phyloP scores from a whole-genome alignment of 768 basidiomycete species.

The Chlorophyllum brunneum region DNA sequence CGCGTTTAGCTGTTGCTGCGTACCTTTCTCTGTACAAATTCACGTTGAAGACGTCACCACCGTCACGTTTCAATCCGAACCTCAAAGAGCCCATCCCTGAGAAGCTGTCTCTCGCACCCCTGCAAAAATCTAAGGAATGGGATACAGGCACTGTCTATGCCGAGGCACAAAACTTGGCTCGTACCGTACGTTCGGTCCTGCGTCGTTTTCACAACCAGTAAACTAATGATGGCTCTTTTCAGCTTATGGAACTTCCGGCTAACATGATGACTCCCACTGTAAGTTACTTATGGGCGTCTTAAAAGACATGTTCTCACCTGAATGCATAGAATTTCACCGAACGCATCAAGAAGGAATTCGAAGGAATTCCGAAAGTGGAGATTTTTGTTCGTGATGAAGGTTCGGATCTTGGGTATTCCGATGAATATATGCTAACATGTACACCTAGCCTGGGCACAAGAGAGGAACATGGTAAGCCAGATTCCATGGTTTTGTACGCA shows the following conservation, averaged over 20 bases:
- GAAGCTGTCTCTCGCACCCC: slow-evolving; percentile 44
- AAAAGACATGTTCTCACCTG: background rate
- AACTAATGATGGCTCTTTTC: slow-evolving; percentile 9
- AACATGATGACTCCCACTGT: slow-evolving; percentile 86
- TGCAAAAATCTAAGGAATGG: slow-evolving; percentile 56
- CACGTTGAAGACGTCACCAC: slow-evolving; percentile 70
- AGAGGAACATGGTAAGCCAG: slow-evolving; percentile 71
- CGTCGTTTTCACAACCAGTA: background rate
- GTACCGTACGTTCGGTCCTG: slow-evolving; percentile 47
- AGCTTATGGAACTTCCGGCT: slow-evolving; percentile 84
- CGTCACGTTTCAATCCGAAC: slow-evolving; percentile 62
- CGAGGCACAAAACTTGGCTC: slow-evolving; percentile 74
- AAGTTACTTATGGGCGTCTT: slow-evolving; percentile 16
- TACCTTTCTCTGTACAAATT: slow-evolving; percentile 75
- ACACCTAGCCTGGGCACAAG: slow-evolving; percentile 66
- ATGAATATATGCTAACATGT: slow-evolving; percentile 9
- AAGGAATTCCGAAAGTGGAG: slow-evolving; percentile 62
- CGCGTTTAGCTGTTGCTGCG: slow-evolving; percentile 64
- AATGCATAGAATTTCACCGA: slow-evolving; percentile 57
- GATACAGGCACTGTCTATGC: slow-evolving; percentile 71
- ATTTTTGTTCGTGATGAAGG: slow-evolving; percentile 73
- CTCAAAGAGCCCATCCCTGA: slow-evolving; percentile 47
- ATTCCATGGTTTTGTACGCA: background rate
- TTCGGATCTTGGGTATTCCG: slow-evolving; percentile 22
- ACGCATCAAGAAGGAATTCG: slow-evolving; percentile 64